phyloP scores from a whole-genome alignment of 2,329 filamentous ascomycete genomes.

The Fusarium equiseti region DNA sequence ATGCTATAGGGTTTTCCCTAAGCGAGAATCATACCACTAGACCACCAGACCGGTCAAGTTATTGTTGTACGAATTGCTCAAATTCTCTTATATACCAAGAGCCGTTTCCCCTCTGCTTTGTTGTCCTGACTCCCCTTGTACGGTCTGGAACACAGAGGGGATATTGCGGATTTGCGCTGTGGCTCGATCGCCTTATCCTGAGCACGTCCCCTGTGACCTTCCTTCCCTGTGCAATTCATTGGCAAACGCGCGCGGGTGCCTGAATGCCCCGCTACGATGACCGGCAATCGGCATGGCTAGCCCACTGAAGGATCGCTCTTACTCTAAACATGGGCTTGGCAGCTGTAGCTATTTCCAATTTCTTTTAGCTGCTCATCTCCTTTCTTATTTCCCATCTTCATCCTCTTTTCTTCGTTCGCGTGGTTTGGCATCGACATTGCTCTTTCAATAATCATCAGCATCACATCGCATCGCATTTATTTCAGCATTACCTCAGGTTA shows the following conservation, averaged over 20 bases:
- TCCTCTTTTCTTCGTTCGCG: not conserved
- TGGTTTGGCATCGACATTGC: not conserved
- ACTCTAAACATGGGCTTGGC: not conserved
- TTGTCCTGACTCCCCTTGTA: not conserved
- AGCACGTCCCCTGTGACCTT: not conserved
- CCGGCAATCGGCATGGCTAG: not conserved
- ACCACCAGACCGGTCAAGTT: conserved; percentile 61
- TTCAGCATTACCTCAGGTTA: fast-evolving
- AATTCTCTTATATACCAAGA: fast-evolving
- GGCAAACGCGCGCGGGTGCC: not conserved
- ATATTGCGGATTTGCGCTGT: not conserved
- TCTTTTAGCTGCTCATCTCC: conserved; percentile 14
- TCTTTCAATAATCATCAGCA: not conserved
- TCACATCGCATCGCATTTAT: not conserved
- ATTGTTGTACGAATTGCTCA: too few species aligned
- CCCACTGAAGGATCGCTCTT: not conserved
- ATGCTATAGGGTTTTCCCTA: conserved; percentile 64
- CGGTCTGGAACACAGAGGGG: not conserved
- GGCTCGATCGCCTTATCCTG: not conserved
- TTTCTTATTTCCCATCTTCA: conserved; percentile 17
- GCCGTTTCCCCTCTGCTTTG: fast-evolving
- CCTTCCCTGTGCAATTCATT: not conserved
- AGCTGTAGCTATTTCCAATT: conserved; percentile 2
- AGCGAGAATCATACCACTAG: conserved; percentile 80
- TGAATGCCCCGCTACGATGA: not conserved